A percentile compares a stretch with the other conserved stretches of the same genome.
Conservation (phyloP, 805 yeast species). For the Kurtzmaniella fragi region DNA sequence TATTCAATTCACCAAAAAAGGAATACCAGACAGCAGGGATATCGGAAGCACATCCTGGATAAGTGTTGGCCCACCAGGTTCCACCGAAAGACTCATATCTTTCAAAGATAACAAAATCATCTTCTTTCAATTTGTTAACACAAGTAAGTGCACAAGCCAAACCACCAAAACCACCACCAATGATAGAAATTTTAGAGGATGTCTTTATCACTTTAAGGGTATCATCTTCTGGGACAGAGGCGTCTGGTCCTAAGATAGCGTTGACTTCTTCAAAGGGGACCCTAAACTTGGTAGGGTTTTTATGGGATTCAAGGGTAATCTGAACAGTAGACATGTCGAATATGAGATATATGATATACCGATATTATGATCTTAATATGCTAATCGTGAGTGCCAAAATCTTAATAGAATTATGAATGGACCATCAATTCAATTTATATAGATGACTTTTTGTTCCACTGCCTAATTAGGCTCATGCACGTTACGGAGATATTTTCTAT, state of each 20-base stretch:
- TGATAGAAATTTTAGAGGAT: constrained; percentile 26
- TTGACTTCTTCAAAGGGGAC: constrained; percentile 22
- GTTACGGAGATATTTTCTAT: no score
- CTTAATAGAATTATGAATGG: no score
- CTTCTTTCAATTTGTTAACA: constrained; percentile 19
- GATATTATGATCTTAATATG: not conserved
- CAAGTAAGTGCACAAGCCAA: constrained; percentile 26
- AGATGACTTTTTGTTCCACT: no score
- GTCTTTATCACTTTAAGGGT: constrained; percentile 17
- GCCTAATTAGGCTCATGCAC: no score
- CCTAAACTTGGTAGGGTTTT: constrained; percentile 26
- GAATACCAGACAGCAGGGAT: constrained; percentile 41
- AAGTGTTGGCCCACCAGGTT: constrained; percentile 42
- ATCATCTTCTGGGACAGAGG: constrained; percentile 9
- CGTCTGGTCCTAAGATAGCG: constrained; percentile 18
- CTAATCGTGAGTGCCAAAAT: no score
- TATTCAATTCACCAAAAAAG: constrained; percentile 26
- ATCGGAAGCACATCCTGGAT: constrained; percentile 43
- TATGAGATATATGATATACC: not conserved
- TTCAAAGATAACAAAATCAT: constrained; percentile 32
- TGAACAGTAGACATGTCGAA: constrained; percentile 20
- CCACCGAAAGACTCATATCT: constrained; percentile 38
- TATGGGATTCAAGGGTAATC: constrained; percentile 26
- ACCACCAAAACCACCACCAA: constrained; percentile 41
- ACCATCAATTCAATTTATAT: no score